phyloP scores from a whole-genome alignment of 2,329 filamentous ascomycete species.

The Reticulascus tulasneorum region DNA sequence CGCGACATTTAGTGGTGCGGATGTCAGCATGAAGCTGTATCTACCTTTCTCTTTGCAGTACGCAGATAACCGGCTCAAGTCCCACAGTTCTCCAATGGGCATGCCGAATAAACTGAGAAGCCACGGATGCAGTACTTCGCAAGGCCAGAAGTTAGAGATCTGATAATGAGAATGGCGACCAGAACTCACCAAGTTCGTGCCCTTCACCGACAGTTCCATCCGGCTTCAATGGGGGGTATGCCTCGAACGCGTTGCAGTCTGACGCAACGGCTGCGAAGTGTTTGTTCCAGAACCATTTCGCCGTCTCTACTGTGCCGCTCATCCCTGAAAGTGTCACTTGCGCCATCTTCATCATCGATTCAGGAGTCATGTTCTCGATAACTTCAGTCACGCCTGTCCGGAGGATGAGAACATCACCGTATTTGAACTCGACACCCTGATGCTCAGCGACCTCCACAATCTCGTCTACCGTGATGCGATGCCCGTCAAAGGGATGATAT shows the following conservation, averaged over 20 bases:
- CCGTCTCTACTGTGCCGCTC: constrained; percentile 45
- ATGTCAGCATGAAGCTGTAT: constrained; percentile 61
- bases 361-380: constrained; percentile 42
- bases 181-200: constrained; percentile 33
- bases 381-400: constrained; percentile 59
- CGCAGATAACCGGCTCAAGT: constrained; percentile 48
- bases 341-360: constrained; percentile 29
- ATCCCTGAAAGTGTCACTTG: constrained; percentile 29
- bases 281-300: constrained; percentile 65
- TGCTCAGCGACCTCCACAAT: constrained; percentile 55
- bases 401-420: constrained; percentile 64
- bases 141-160: too few relatives aligned
- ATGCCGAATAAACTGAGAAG: constrained; percentile 49
- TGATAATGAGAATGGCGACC: background rate
- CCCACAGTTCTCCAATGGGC: constrained; percentile 52
- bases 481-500: constrained; percentile 47
- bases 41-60: constrained; percentile 48
- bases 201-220: constrained; percentile 30
- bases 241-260: constrained; percentile 61
- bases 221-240: constrained; percentile 49
- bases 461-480: constrained; percentile 50
- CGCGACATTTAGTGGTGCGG: constrained; percentile 54
- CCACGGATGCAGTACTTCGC: constrained; percentile 41
- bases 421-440: constrained; percentile 59
- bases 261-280: constrained; percentile 64